phyloP scores from a whole-genome alignment of 108 stramenopile genomes.

The Chaetoceros muelleri region DNA sequence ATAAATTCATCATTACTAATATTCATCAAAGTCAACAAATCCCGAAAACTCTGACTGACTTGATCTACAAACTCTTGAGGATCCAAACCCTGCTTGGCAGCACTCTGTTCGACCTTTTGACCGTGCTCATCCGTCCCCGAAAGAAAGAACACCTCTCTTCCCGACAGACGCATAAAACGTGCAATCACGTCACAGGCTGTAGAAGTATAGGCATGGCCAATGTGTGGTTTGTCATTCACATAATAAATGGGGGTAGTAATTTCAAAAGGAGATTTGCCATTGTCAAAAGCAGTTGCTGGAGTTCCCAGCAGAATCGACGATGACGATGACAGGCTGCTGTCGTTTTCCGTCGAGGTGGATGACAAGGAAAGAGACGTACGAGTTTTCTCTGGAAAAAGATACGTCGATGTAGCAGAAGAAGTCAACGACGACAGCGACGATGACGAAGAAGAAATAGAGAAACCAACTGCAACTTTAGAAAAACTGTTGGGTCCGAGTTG shows the following conservation, averaged over 20 bases:
- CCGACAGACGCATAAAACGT: conserved; percentile 87
- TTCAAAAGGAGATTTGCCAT: conserved; percentile 74
- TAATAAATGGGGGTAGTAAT: conserved; percentile 98
- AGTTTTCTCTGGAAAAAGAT: too few relatives aligned
- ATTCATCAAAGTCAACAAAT: conserved; percentile 64
- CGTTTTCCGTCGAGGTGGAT: too few relatives aligned
- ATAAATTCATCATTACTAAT: conserved; percentile 85
- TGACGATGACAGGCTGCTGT: too few relatives aligned
- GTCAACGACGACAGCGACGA: too few relatives aligned
- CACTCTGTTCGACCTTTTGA: conserved; percentile 91
- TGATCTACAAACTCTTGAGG: conserved; percentile 80
- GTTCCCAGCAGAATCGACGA: conserved; percentile 4
- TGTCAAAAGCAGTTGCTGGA: conserved; percentile 47
- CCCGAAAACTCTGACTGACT: conserved; percentile 72
- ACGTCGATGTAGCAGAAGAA: too few relatives aligned
- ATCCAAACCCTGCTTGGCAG: conserved; percentile 50
- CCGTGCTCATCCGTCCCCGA: conserved; percentile 98
- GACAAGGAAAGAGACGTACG: too few relatives aligned
- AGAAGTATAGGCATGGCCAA: conserved; percentile 98
- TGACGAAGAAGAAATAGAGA: too few relatives aligned
- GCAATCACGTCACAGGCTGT: conserved; percentile 91
- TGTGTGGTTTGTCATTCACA: conserved; percentile 97
- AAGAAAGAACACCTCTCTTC: conserved; percentile 87
- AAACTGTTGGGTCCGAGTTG: too few relatives aligned
- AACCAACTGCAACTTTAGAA: too few relatives aligned